phyloP scores from a whole-genome alignment of 169 alveolate genomes.

The Besnoitia besnoiti region DNA sequence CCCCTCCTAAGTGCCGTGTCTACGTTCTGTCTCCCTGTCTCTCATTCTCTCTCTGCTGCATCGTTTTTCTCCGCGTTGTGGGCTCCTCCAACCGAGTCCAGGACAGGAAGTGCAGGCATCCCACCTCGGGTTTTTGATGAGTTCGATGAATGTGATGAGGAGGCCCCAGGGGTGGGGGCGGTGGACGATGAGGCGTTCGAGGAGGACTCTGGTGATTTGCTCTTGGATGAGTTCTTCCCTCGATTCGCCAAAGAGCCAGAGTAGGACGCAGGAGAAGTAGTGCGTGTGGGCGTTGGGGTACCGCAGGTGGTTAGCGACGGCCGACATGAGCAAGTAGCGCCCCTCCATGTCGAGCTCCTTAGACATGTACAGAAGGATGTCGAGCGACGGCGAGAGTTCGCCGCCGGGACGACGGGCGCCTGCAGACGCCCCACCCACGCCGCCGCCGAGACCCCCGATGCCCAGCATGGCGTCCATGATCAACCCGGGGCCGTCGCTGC shows the following conservation, averaged over 20 bases:
- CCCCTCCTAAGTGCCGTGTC: background rate
- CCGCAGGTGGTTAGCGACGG: slow-evolving; percentile 95
- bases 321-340: slow-evolving; percentile 87
- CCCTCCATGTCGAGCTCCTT: slow-evolving; percentile 86
- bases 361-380: slow-evolving; percentile 79
- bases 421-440: background rate
- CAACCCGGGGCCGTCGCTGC: background rate
- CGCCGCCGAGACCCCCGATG: background rate
- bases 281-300: slow-evolving; percentile 95
- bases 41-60: background rate
- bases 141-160: slow-evolving; percentile 92
- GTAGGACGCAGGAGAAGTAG: slow-evolving; percentile 85
- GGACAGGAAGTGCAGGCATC: too few species aligned
- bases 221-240: slow-evolving; percentile 88
- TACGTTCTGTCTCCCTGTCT: background rate
- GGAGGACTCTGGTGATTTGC: slow-evolving; percentile 90
- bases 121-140: slow-evolving; percentile 88
- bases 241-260: slow-evolving; percentile 87
- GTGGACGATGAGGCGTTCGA: slow-evolving; percentile 92
- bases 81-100: too few species aligned
- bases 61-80: background rate
- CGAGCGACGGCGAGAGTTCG: slow-evolving; percentile 76
- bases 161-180: slow-evolving; percentile 99
- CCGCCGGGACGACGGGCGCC: too few species aligned
- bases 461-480: background rate